Conservation (phyloP, 202 grass and related monocot genomes). For the Brachypodium distachyon region DNA sequence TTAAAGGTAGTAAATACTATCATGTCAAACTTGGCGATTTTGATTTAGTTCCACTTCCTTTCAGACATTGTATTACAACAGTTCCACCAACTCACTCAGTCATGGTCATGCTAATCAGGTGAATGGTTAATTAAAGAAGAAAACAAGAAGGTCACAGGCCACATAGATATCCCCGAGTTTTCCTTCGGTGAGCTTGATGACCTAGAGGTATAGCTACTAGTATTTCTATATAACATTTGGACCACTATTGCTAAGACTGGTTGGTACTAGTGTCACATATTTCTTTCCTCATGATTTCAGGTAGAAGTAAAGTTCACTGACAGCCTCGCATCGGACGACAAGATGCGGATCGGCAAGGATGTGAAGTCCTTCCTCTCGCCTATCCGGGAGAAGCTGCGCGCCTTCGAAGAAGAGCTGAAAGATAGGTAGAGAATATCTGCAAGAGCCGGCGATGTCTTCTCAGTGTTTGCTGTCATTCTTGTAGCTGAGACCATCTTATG, state of each 20-base stretch:
- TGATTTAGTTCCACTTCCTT: not conserved
- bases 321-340: conserved; percentile 29
- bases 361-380: conserved; percentile 49
- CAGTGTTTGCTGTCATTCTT: conserved; percentile 7
- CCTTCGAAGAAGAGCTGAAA: conserved; percentile 81
- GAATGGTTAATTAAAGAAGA: conserved; percentile 84
- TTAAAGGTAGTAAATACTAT: conserved; percentile 48
- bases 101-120: conserved; percentile 27
- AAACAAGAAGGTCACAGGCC: conserved; percentile 62
- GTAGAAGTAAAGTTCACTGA: conserved; percentile 66
- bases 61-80: not conserved
- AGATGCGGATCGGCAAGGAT: conserved; percentile 65
- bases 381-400: conserved; percentile 49
- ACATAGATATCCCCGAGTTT: conserved; percentile 86
- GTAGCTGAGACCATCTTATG: not conserved
- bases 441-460: not conserved
- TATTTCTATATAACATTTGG: not conserved
- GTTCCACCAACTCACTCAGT: not conserved
- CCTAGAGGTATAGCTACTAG: conserved; percentile 53
- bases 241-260: not conserved
- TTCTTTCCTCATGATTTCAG: conserved; percentile 17
- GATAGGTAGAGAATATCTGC: conserved; percentile 35
- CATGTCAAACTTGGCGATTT: not conserved
- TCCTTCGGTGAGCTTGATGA: conserved; percentile 94
- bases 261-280: not conserved